Base-by-base conservation (phyloP, 2,329 filamentous ascomycete species). In the Stagonosporopsis vannaccii region DNA sequence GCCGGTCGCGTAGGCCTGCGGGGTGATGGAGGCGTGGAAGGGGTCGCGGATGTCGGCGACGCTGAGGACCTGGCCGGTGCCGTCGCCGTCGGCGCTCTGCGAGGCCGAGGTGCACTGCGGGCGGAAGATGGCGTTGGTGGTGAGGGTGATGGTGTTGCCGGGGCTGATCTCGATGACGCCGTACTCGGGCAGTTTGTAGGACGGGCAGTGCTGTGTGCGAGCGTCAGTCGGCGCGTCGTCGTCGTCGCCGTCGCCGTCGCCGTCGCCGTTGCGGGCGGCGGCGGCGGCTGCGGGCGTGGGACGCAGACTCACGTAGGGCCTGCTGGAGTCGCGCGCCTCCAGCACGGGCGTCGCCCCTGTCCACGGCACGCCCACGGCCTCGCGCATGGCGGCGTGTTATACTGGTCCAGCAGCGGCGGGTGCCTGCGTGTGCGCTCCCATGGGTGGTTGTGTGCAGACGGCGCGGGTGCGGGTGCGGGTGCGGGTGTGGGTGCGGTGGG, bases 1-100 rank as follows among this genome's bases (percentile, higher is more conserved):
- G 52, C 92, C 92, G 50, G 98, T 90, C 41, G 93, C 93, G 72
- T 97, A 99, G 68, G 91, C 90, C 76, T 96, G 92, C 13, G 95
- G 94, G 40, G 95, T 94, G 19, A 91, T 92, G 33, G 93, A 97
- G 51, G 93, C 90, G 77, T 96, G 97, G 77, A 99, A 99, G 8
- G 92, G 92, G 69, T 96, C 91, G 61, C 86, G 84, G 51, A 91
- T 85, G 75, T 92, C 87, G 58, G 88, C 85, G 60, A 88, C 77
- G 58, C 81, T 80, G 37, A 81, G 79, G 50, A 74, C 51, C 54
- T 71, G 68, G 32, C 77, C 67, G 7, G 66, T 59, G 47, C 70
- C 67, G 62, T 79, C 69, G 61, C 80, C 76, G 41, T 75, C 73
- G 54, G 78, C 75, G 50, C 58, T 58, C 49, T 63, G 57, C 20